Conservation (phyloP, 2,329 filamentous ascomycete species). For the Phialophora tarda region DNA sequence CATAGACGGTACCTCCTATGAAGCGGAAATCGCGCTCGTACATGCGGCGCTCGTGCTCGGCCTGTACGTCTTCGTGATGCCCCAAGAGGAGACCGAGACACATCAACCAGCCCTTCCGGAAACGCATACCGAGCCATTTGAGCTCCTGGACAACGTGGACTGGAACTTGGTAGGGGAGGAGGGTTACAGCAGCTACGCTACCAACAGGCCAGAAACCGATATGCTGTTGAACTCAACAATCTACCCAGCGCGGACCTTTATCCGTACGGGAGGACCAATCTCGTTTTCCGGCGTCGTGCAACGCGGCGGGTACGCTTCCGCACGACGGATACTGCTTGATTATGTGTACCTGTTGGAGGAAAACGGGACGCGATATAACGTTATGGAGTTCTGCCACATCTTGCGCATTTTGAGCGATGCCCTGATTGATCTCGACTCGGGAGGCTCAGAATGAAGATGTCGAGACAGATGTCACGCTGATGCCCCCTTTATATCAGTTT, state of each 20-base stretch:
- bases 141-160: conserved; percentile 57
- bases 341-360: conserved; percentile 59
- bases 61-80: conserved; percentile 56
- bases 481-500: not conserved
- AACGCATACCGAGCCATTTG: conserved; percentile 43
- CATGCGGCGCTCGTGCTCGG: conserved; percentile 58
- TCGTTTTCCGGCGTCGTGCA: conserved; percentile 56
- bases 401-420: conserved; percentile 60
- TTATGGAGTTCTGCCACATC: conserved; percentile 57
- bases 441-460: not conserved
- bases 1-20: conserved; percentile 59
- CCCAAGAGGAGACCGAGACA: conserved; percentile 35
- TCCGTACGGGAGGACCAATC: conserved; percentile 55
- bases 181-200: conserved; percentile 45
- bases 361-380: conserved; percentile 56
- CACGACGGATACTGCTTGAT: conserved; percentile 57
- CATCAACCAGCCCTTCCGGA: conserved; percentile 36
- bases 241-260: conserved; percentile 45
- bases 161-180: conserved; percentile 56
- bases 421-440: conserved; percentile 19
- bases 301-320: conserved; percentile 57
- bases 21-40: conserved; percentile 57
- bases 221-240: conserved; percentile 37
- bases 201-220: conserved; percentile 5
- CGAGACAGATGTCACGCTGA: too few relatives aligned